Conservation (phyloP, 2,329 filamentous ascomycete species). For the Pleurostoma richardsiae region DNA sequence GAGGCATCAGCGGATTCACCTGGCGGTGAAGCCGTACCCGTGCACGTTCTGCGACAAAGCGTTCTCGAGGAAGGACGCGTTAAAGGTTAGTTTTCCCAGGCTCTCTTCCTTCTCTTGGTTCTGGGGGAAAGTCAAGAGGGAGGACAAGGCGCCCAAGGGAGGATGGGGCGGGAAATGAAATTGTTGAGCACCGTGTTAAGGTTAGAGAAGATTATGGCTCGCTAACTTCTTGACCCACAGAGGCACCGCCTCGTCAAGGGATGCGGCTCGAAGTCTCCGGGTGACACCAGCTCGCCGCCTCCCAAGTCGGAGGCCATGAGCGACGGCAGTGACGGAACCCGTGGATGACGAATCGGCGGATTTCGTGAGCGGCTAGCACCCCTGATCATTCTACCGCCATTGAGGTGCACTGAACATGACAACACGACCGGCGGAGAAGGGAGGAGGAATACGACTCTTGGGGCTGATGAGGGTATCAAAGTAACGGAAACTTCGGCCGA, state of each 20-base stretch:
- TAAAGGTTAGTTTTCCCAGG: conserved; percentile 66
- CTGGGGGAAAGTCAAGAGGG: no score
- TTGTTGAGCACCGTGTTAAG: not conserved
- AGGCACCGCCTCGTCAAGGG: conserved; percentile 61
- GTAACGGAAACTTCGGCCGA: not conserved
- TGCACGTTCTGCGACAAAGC: conserved; percentile 91
- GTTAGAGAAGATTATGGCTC: not conserved
- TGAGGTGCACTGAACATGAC: not conserved
- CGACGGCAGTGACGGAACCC: not conserved
- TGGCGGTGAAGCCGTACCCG: conserved; percentile 93
- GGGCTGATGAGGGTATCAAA: not conserved
- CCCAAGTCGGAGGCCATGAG: not conserved
- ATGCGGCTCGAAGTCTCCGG: conserved; percentile 38
- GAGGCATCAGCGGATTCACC: conserved; percentile 89
- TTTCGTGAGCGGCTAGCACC: not conserved
- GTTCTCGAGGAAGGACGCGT: conserved; percentile 91
- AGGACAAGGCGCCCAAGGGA: no score
- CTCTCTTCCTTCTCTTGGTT: not conserved
- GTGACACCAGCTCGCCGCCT: not conserved
- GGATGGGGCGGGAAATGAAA: not conserved
- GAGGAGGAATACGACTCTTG: not conserved
- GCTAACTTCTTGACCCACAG: conserved; percentile 28
- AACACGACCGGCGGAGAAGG: not conserved
- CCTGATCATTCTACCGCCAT: not conserved
- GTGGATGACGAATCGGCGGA: not conserved